phyloP scores from a whole-genome alignment of 164 flowering plant genomes.

The Dillenia turbinata region DNA sequence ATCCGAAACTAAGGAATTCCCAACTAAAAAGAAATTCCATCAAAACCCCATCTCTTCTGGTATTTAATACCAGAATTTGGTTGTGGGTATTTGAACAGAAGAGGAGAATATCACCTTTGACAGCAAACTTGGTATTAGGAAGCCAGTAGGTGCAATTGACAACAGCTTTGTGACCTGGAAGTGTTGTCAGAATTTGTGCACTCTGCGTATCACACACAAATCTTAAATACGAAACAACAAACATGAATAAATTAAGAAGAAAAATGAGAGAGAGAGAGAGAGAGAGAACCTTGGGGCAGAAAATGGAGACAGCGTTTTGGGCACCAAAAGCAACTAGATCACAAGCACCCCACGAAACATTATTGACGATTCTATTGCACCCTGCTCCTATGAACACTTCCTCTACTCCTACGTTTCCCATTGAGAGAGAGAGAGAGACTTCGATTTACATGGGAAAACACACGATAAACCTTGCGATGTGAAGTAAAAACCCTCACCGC shows the following conservation, averaged over 20 bases:
- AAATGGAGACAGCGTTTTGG: conserved; percentile 84
- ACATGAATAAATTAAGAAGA: not conserved
- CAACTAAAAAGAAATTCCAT: too few relatives aligned
- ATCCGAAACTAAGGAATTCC: too few relatives aligned
- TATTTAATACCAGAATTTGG: too few relatives aligned
- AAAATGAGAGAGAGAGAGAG: not conserved
- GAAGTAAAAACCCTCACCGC: too few relatives aligned
- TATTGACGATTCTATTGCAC: conserved; percentile 88
- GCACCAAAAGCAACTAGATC: conserved; percentile 81
- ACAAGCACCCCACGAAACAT: conserved; percentile 91
- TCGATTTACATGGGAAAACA: too few relatives aligned
- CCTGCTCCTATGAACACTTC: conserved; percentile 82
- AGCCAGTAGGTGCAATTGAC: conserved; percentile 92
- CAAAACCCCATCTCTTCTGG: too few relatives aligned
- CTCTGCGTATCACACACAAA: conserved; percentile 30
- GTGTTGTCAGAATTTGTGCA: conserved; percentile 81
- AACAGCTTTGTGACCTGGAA: conserved; percentile 82
- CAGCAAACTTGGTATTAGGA: conserved; percentile 71
- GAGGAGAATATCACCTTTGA: conserved; percentile 48
- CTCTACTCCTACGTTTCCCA: conserved; percentile 35
- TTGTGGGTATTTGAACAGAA: not conserved
- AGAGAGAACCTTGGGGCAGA: conserved; percentile 61
- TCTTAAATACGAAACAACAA: not conserved
- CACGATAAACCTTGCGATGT: too few relatives aligned
- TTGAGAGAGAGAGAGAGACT: too few relatives aligned